Percentiles rank a stretch among this genome's conserved stretches.
phyloP scores from a whole-genome alignment of 768 basidiomycete species.

The Heimioporus sp. region DNA sequence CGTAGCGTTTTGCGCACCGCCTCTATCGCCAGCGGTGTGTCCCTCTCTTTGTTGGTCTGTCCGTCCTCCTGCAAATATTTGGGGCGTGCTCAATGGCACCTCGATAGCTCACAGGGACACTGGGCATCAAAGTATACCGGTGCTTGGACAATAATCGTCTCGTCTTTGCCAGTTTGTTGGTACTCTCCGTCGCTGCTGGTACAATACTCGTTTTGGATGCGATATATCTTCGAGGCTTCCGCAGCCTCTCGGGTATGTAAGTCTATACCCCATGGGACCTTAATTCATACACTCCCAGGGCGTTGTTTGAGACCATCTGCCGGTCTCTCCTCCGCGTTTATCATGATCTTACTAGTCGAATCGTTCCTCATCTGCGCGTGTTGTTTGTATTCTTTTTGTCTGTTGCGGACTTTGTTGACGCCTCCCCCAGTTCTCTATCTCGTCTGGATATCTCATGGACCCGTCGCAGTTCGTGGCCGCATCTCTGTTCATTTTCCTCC shows the following conservation, averaged over 20 bases:
- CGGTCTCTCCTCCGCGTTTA: slow-evolving; percentile 38
- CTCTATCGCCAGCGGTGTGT: slow-evolving; percentile 34
- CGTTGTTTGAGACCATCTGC: slow-evolving; percentile 41
- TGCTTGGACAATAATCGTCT: slow-evolving; percentile 60
- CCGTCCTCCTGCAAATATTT: neutral
- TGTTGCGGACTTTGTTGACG: slow-evolving; percentile 5
- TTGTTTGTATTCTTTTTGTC: slow-evolving; percentile 40
- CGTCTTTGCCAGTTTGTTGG: slow-evolving; percentile 42
- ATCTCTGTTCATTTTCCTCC: slow-evolving; percentile 50
- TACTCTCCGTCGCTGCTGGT: slow-evolving; percentile 43
- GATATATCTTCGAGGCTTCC: slow-evolving; percentile 35
- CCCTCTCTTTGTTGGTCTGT: slow-evolving; percentile 41
- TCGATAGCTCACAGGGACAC: slow-evolving; percentile 55
- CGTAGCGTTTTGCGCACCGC: slow-evolving; percentile 38
- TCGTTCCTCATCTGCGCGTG: slow-evolving; percentile 59
- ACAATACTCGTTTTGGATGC: slow-evolving; percentile 44
- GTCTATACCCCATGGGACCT: neutral
- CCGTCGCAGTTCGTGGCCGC: slow-evolving; percentile 51
- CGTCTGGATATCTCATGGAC: slow-evolving; percentile 50
- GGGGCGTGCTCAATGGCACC: neutral
- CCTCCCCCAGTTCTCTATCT: slow-evolving; percentile 48
- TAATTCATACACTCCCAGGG: slow-evolving; percentile 30
- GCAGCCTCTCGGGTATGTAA: slow-evolving; percentile 47
- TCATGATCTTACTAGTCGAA: slow-evolving; percentile 51
- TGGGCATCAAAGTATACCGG: slow-evolving; percentile 65